Percentiles rank a stretch among this genome's conserved stretches.
Conservation (phyloP, 176 grass and related monocot genomes). For the Musa acuminata region DNA sequence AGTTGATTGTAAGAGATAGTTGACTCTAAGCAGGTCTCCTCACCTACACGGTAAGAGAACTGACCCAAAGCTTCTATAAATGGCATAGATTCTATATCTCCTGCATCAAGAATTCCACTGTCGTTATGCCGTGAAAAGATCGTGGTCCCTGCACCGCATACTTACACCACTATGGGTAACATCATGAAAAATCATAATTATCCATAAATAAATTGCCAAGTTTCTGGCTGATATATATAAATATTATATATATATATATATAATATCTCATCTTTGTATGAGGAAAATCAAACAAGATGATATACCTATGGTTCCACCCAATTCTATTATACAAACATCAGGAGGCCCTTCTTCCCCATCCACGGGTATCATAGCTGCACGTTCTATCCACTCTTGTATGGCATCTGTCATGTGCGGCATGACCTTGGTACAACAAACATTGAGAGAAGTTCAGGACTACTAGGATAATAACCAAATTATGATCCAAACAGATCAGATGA, state of each 20-base stretch:
- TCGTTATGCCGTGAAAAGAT: constrained; percentile 44
- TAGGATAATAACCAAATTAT: neutral
- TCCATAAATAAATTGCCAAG: neutral
- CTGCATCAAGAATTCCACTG: constrained; percentile 72
- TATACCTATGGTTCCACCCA: constrained; percentile 94
- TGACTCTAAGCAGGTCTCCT: constrained; percentile 18
- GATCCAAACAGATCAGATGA: constrained; percentile 4
- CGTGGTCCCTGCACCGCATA: constrained; percentile 41
- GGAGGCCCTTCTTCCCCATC: constrained; percentile 74
- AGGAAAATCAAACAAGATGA: neutral
- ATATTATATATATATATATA: neutral
- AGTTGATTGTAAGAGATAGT: neutral
- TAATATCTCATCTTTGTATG: no score
- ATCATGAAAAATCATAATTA: constrained; percentile 34
- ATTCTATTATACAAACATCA: constrained; percentile 96
- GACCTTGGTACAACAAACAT: constrained; percentile 48
- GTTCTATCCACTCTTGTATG: constrained; percentile 98
- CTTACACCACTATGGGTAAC: constrained; percentile 51
- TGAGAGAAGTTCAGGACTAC: constrained; percentile 22
- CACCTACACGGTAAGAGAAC: constrained; percentile 87
- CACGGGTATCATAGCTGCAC: constrained; percentile 53
- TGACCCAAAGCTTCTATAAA: constrained; percentile 94
- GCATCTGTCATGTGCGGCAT: constrained; percentile 96
- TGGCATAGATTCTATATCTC: constrained; percentile 99
- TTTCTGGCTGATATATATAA: neutral